phyloP scores from a whole-genome alignment of 805 yeast genomes.

The Metschnikowia lochheadii region DNA sequence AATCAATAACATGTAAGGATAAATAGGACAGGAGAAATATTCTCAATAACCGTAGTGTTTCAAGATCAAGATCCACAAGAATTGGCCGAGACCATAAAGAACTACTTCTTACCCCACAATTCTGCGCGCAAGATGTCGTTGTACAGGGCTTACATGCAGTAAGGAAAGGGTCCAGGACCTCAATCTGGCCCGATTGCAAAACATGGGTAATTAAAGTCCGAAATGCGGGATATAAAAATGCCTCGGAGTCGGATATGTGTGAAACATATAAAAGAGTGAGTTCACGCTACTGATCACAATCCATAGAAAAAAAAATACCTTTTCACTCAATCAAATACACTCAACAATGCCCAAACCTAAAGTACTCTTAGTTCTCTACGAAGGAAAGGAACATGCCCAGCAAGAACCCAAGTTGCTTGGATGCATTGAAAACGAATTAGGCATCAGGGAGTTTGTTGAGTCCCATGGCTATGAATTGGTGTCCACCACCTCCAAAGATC shows the following conservation, averaged over 20 bases:
- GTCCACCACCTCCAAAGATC: slow-evolving; percentile 66
- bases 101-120: slow-evolving; percentile 2
- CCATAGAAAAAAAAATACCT: neutral
- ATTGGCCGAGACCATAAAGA: neutral
- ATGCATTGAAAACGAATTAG: slow-evolving; percentile 70
- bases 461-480: slow-evolving; percentile 62
- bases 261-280: neutral
- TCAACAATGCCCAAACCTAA: slow-evolving; percentile 22
- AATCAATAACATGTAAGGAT: neutral
- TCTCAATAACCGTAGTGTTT: neutral
- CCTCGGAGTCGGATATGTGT: slow-evolving; percentile 2
- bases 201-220: neutral
- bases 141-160: neutral
- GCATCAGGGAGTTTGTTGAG: slow-evolving; percentile 62
- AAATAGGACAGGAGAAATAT: too few relatives aligned
- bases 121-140: neutral
- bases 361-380: slow-evolving; percentile 55
- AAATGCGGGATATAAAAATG: slow-evolving; percentile 4
- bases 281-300: too few relatives aligned
- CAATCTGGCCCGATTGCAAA: neutral
- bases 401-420: slow-evolving; percentile 64
- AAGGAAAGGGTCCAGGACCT: neutral
- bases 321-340: neutral
- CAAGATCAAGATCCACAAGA: too few relatives aligned
- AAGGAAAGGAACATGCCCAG: slow-evolving; percentile 54